phyloP scores from a whole-genome alignment of 1,139 yeast species.

The Yamadazyma trypodendri region DNA sequence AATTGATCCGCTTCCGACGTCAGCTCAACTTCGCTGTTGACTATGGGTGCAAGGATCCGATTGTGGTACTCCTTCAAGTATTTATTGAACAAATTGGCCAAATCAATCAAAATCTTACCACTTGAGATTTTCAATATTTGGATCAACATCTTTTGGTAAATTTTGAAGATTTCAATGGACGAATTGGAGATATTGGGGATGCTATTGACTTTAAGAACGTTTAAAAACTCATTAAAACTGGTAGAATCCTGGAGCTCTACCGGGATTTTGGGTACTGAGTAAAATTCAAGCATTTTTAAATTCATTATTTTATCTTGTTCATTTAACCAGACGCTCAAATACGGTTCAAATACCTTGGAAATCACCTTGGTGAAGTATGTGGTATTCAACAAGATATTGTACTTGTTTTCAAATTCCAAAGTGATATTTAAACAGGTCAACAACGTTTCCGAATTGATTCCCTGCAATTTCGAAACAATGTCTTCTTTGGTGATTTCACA shows the following conservation, averaged over 20 bases:
- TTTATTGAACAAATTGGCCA: conserved; percentile 64
- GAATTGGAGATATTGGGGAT: conserved; percentile 70
- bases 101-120: conserved; percentile 59
- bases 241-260: conserved; percentile 28
- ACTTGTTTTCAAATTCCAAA: conserved; percentile 71
- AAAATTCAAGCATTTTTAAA: conserved; percentile 59
- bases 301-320: conserved; percentile 71
- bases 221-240: conserved; percentile 27
- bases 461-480: conserved; percentile 34
- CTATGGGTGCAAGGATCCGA: conserved; percentile 57
- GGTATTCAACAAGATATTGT: conserved; percentile 56
- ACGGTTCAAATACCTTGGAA: conserved; percentile 81
- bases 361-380: conserved; percentile 50
- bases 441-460: conserved; percentile 53
- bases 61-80: conserved; percentile 66
- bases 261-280: conserved; percentile 48
- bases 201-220: conserved; percentile 39
- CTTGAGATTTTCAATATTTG: conserved; percentile 76
- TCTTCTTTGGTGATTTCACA: conserved; percentile 72
- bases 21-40: conserved; percentile 37
- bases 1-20: conserved; percentile 24
- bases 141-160: conserved; percentile 66
- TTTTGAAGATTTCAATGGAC: conserved; percentile 81
- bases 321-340: conserved; percentile 79
- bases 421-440: conserved; percentile 42